phyloP scores from a whole-genome alignment of 805 yeast species.

The Huiozyma sinensis region DNA sequence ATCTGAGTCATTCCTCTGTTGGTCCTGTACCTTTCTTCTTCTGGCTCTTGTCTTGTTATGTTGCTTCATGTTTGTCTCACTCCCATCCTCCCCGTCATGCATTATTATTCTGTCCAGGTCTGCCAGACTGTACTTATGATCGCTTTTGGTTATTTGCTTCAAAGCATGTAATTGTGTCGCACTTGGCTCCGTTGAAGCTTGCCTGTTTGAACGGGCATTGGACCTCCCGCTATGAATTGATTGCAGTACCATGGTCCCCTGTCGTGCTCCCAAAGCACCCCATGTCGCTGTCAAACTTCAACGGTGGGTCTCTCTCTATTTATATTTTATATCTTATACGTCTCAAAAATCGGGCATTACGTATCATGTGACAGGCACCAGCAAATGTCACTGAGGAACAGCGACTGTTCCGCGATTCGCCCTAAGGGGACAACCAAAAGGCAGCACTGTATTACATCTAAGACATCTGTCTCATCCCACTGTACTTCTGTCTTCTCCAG shows the following conservation, averaged over 20 bases:
- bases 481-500: constrained; percentile 13
- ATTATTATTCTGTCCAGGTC: constrained; percentile 1
- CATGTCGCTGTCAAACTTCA: background rate
- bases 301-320: no score
- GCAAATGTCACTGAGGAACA: constrained; percentile 18
- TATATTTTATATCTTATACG: no score
- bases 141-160: background rate
- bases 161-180: background rate
- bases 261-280: no score
- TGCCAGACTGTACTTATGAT: constrained; percentile 2
- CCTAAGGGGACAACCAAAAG: constrained; percentile 15
- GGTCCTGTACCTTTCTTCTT: background rate
- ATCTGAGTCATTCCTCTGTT: background rate
- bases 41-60: background rate
- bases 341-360: no score
- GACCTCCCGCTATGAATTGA: background rate
- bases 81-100: background rate
- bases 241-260: background rate
- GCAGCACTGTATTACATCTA: constrained; percentile 18
- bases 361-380: constrained; percentile 1
- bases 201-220: no score
- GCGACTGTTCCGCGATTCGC: constrained; percentile 9
- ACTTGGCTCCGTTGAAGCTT: background rate
- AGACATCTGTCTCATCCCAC: constrained; percentile 13
- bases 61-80: background rate